Conservation (phyloP, 805 yeast genomes). For the Pichia californica region DNA sequence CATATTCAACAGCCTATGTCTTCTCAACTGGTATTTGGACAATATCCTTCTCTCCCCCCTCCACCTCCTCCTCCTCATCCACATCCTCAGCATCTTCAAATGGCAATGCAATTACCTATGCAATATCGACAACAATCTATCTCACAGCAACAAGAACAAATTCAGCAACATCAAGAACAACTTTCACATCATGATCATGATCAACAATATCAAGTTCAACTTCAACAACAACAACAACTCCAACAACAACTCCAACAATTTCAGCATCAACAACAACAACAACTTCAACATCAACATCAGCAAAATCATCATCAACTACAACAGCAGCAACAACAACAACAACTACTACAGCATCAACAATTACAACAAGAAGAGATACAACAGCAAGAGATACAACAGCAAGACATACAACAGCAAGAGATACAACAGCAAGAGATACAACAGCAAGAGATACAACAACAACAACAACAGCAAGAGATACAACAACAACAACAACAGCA, state of each 20-base stretch:
- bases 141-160: not conserved
- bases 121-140: not conserved
- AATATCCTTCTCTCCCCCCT: no score
- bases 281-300: not conserved
- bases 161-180: no score
- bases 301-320: no score
- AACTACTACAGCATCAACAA: not conserved
- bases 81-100: no score
- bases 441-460: no score
- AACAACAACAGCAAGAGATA: no score
- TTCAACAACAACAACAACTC: not conserved
- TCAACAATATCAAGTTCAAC: not conserved
- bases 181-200: not conserved
- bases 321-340: constrained; percentile 2
- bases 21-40: not conserved
- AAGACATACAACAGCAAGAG: no score
- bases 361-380: not conserved
- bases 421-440: no score
- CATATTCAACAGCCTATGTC: not conserved
- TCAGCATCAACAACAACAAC: not conserved
- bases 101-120: not conserved
- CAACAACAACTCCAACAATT: not conserved
- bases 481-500: not conserved
- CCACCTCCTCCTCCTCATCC: no score
- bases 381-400: not conserved